phyloP scores from a whole-genome alignment of 2,329 filamentous ascomycete species.

The Monilinia laxa region DNA sequence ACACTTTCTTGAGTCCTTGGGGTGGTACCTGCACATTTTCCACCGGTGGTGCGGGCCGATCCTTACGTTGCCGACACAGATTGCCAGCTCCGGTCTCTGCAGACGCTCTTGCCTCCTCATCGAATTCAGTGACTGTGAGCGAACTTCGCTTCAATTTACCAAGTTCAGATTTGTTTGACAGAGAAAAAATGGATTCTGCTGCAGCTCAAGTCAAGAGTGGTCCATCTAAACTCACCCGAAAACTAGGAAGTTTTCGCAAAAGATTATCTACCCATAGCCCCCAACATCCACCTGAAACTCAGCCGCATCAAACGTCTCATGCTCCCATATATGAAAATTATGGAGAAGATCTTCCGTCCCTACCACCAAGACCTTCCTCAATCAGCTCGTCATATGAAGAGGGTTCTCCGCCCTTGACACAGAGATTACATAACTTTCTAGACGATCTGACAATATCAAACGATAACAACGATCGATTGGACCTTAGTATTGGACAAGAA shows the following conservation, averaged over 20 bases:
- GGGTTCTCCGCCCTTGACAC: slow-evolving; percentile 2
- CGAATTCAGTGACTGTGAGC: slow-evolving; percentile 53
- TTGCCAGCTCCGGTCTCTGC: slow-evolving; percentile 49
- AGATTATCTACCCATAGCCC: slow-evolving; percentile 30
- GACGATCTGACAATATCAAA: slow-evolving; percentile 20
- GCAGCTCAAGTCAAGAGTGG: slow-evolving; percentile 19
- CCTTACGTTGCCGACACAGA: slow-evolving; percentile 72
- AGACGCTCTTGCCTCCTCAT: slow-evolving; percentile 22
- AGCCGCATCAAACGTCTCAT: slow-evolving; percentile 32
- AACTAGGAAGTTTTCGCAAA: slow-evolving; percentile 26
- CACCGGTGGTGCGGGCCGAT: slow-evolving; percentile 73
- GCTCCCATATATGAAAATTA: slow-evolving; percentile 30
- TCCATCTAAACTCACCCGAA: slow-evolving; percentile 20
- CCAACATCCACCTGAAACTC: slow-evolving; percentile 31
- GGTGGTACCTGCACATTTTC: slow-evolving; percentile 82
- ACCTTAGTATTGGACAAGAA: slow-evolving; percentile 77
- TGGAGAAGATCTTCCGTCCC: slow-evolving; percentile 32
- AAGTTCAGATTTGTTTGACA: slow-evolving; percentile 49
- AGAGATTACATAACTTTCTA: slow-evolving; percentile 9
- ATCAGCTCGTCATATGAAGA: slow-evolving; percentile 27
- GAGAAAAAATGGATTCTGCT: slow-evolving; percentile 16
- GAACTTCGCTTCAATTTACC: slow-evolving; percentile 91
- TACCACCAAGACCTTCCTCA: slow-evolving; percentile 31
- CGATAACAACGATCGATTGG: slow-evolving; percentile 51
- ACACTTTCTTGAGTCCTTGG: slow-evolving; percentile 84